Evolutionary conservation across 306 rosid genomes (phyloP), one percentile per base, ranked within the genome.

Genomic region (Aeschynomene evenia): DNA sequence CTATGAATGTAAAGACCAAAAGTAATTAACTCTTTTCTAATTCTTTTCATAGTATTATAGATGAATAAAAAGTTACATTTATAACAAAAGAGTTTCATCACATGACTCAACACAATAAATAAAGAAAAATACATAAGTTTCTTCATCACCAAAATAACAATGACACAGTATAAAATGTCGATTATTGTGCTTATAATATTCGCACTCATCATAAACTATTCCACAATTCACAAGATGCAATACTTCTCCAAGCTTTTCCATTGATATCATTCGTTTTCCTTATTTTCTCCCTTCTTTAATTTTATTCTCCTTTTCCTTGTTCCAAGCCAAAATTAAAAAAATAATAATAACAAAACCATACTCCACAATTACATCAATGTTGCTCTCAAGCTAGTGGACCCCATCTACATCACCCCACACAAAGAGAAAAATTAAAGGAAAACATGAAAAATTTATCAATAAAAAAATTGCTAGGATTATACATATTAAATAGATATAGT

Each of bases 321-420:
- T 34, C 36, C 28, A 67, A 55, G 58, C 50, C 53, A 71, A 36
- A 49, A 11, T n/a, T n/a, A 39, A 5, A 37, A 63, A 36, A 21
- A 36, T 16, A 59, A 63, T 43, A 28, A 28, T 28, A 28, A 28
- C 31, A 28, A 28, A 28, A 28, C 31, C 1, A 4, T 28, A 43
- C 22, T 19, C 51, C 73, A 58, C 68, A 49, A 51, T 56, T 59
- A 48, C 77, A 66, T 22, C 46, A 31, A 55, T 57, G 56, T 58
- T 63, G 63, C 33, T 68, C 49, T 64, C 77, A 63, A 68, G 68
- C 23, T 7, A 56, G 16, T 28, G 22, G 24, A 57, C 48, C 40
- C 60, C 74, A 73, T 69, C 82, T 71, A 53, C 22, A 72, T 53
- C 31, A 72, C 58, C 39, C 57, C 36, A 40, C 28, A n/a, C 5